These are phyloP conservation scores for Didymellaceae sp. DNA, from an alignment of 2,329 filamentous ascomycete species.

Conservation along the genomic window DNA sequence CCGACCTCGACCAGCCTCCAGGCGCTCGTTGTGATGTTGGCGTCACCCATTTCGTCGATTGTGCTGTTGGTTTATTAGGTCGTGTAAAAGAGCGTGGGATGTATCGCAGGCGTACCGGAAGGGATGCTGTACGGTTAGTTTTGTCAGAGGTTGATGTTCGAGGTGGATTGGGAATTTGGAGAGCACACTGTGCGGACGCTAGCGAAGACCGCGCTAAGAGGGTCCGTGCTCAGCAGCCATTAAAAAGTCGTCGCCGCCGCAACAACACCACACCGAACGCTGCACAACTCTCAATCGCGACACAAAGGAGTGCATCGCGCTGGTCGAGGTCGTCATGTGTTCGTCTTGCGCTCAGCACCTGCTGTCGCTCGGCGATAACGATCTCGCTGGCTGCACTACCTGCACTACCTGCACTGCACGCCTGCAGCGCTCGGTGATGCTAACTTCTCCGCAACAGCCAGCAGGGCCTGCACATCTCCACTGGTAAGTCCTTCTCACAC, in stretches of 20 bases:
- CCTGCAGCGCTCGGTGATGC: conserved; percentile 7
- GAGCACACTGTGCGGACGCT: conserved; percentile 1
- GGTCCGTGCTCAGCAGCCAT: not conserved
- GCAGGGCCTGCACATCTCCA: conserved; percentile 9
- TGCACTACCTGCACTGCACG: not conserved
- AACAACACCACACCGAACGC: not conserved
- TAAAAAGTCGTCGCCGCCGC: conserved; percentile 9
- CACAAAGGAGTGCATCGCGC: not conserved
- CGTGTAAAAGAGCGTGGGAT: conserved; percentile 26
- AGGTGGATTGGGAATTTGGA: conserved; percentile 18
- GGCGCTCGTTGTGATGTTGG: conserved; percentile 55
- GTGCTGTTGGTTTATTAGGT: conserved; percentile 42
- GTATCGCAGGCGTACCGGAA: conserved; percentile 47
- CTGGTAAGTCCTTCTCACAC: conserved; percentile 31
- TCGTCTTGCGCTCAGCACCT: not conserved
- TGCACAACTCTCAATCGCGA: not conserved
- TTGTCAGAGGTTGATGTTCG: conserved; percentile 30
- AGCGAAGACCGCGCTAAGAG: conserved; percentile 2
- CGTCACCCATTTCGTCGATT: conserved; percentile 56
- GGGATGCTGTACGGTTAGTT: conserved; percentile 37
- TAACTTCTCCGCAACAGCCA: conserved; percentile 12
- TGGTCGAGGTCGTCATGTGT: not conserved
- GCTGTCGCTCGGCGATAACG: not conserved
- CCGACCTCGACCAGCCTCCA: conserved; percentile 98
- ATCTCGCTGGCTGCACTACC: not conserved